These are phyloP conservation scores for Trichosporon ovoides DNA, from an alignment of 1,284 basidiomycete species.

Conservation along the genomic window DNA sequence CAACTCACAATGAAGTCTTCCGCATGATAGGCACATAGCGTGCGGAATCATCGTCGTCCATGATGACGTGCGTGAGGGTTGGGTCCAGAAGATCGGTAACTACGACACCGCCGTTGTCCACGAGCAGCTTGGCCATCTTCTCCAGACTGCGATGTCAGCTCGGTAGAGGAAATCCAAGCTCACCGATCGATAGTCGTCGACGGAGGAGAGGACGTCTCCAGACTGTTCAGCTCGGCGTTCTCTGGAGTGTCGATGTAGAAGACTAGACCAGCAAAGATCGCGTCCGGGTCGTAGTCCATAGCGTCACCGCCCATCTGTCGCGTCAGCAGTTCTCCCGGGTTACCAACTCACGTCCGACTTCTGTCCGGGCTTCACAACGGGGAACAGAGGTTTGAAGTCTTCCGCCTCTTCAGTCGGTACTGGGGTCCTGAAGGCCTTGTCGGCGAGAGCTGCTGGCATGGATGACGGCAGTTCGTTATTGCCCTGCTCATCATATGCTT, in stretches of 20 bases:
- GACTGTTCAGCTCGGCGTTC: constrained; percentile 63
- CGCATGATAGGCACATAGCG: constrained; percentile 65
- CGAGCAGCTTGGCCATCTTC: constrained; percentile 55
- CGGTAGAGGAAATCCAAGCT: background rate
- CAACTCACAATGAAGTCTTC: constrained; percentile 61
- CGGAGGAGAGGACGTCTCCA: constrained; percentile 54
- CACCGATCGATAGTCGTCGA: constrained; percentile 55
- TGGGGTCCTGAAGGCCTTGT: background rate
- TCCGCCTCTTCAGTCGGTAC: constrained; percentile 38
- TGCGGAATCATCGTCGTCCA: constrained; percentile 54
- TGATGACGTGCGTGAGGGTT: constrained; percentile 74
- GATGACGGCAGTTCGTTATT: constrained; percentile 4
- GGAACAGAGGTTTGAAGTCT: constrained; percentile 51
- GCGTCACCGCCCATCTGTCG: constrained; percentile 62
- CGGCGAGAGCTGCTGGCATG: background rate
- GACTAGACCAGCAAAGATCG: constrained; percentile 66
- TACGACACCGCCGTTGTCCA: constrained; percentile 64
- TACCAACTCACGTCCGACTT: constrained; percentile 30
- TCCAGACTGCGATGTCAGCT: constrained; percentile 53
- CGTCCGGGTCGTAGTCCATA: constrained; percentile 68
- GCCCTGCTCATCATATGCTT: constrained; percentile 12
- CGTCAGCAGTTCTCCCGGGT: background rate
- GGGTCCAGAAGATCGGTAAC: constrained; percentile 60
- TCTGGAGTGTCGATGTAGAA: constrained; percentile 79
- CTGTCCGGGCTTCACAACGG: constrained; percentile 22